Conservation (phyloP, 345 rosid species). For the Anacardium occidentale region DNA sequence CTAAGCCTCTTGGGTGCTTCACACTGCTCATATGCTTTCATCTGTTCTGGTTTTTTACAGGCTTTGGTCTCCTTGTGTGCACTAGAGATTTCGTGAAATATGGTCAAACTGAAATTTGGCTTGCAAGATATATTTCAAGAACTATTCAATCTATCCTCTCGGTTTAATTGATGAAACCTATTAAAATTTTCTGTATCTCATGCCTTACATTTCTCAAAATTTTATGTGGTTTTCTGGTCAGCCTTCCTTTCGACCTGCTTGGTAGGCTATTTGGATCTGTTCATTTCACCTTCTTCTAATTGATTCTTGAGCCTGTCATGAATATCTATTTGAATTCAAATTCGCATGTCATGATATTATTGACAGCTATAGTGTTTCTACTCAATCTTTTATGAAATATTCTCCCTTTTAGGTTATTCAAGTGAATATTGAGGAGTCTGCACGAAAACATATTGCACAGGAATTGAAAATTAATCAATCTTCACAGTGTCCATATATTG, state of each 20-base stretch:
- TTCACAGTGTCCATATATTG: constrained; percentile 72
- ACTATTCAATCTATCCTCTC: background rate
- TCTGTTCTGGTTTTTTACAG: background rate
- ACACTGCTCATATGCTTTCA: background rate
- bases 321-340: background rate
- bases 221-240: background rate
- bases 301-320: background rate
- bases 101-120: background rate
- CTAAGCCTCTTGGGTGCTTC: background rate
- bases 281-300: background rate
- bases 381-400: constrained; percentile 9
- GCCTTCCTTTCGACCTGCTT: background rate
- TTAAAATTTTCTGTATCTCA: background rate
- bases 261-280: background rate
- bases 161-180: background rate
- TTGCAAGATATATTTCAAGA: background rate
- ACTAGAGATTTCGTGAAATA: background rate
- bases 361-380: constrained; percentile 13
- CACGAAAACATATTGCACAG: constrained; percentile 64
- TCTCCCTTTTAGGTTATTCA: constrained; percentile 56
- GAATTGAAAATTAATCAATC: constrained; percentile 84
- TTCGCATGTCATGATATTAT: background rate
- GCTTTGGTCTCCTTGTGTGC: background rate
- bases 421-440: constrained; percentile 68
- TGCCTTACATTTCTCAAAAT: background rate